Evolutionary conservation across 2,329 filamentous ascomycete genomes (phyloP).

Genomic region (Botrytis sinoallii): DNA sequence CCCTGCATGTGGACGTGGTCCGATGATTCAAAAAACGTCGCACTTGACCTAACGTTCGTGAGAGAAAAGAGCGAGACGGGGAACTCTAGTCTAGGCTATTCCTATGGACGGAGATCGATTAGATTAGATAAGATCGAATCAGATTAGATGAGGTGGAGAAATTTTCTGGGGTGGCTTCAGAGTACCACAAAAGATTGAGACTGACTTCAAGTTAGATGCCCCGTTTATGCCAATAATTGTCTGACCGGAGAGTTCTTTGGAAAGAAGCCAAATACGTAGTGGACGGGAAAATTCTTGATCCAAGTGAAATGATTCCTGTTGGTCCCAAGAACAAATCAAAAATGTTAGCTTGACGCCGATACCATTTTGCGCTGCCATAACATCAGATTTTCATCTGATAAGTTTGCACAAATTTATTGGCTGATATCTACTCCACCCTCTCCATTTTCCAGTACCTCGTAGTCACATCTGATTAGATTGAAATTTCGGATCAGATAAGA

Average conservation of each 20-base stretch:
- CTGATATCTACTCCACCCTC: neutral
- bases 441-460: neutral
- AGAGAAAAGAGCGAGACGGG: neutral
- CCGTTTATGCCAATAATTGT: neutral
- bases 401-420: neutral
- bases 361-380: neutral
- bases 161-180: neutral
- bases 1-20: neutral
- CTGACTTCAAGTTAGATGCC: neutral
- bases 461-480: neutral
- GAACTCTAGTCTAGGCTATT: neutral
- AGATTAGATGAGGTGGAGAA: neutral
- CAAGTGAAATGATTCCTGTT: neutral
- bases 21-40: neutral
- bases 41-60: neutral
- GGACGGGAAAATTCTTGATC: neutral
- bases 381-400: neutral
- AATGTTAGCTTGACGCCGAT: neutral
- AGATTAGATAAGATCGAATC: neutral
- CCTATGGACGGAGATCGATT: neutral
- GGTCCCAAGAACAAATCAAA: neutral
- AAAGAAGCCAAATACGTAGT: neutral
- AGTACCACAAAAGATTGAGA: neutral
- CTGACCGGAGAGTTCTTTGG: neutral
- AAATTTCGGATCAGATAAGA: neutral